Percentiles rank a stretch among this genome's conserved stretches.
These are phyloP conservation scores for Cryptococcus sp. DNA, from an alignment of 1,284 basidiomycete species.

Conservation along the genomic window DNA sequence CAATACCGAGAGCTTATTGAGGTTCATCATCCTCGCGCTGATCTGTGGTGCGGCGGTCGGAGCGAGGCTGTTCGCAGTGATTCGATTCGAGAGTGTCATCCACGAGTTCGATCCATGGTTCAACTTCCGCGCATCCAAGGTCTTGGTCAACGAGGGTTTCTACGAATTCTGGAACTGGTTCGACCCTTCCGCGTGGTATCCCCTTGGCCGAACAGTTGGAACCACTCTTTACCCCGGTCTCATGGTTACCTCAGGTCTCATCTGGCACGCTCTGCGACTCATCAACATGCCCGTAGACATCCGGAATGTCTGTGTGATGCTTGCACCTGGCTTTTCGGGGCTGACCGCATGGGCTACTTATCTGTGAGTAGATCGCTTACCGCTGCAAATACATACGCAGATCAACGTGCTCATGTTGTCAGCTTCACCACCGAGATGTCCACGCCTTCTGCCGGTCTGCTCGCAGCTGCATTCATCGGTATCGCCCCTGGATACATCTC, in stretches of 20 bases:
- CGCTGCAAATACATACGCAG: not conserved
- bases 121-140: conserved; percentile 88
- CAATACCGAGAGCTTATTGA: conserved; percentile 79
- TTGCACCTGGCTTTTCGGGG: conserved; percentile 95
- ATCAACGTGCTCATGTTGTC: not conserved
- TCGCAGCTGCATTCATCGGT: conserved; percentile 98
- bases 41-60: conserved; percentile 93
- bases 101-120: conserved; percentile 99
- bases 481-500: conserved; percentile 97
- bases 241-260: conserved; percentile 96
- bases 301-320: conserved; percentile 92
- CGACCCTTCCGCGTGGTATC: conserved; percentile 98
- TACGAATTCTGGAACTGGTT: conserved; percentile 99
- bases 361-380: conserved; percentile 62
- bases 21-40: conserved; percentile 79
- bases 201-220: conserved; percentile 94
- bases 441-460: conserved; percentile 86
- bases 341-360: conserved; percentile 98
- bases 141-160: conserved; percentile 88
- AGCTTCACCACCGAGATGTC: conserved; percentile 96
- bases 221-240: conserved; percentile 97
- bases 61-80: conserved; percentile 93
- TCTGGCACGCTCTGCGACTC: conserved; percentile 85
- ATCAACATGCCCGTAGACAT: conserved; percentile 97
- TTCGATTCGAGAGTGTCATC: conserved; percentile 98